Evolutionary conservation across 2,329 filamentous ascomycete genomes (phyloP).

Genomic region (Pseudopithomyces chartarum): DNA sequence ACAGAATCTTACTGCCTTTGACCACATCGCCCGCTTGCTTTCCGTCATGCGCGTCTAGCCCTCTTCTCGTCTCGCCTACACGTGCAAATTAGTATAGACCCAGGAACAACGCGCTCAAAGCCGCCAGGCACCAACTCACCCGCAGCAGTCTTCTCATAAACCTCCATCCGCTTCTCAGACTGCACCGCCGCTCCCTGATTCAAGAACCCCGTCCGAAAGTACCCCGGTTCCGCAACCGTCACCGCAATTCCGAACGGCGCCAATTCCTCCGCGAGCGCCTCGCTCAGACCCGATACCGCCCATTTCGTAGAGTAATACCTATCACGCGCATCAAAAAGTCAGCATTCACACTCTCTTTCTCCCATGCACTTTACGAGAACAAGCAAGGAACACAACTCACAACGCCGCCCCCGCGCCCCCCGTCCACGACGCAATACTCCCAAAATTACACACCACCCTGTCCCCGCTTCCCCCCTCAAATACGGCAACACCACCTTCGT

Average conservation of each 20-base stretch:
- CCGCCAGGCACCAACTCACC: slow-evolving; percentile 16
- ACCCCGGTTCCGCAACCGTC: slow-evolving; percentile 56
- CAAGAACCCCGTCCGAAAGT: slow-evolving; percentile 57
- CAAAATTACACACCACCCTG: slow-evolving; percentile 54
- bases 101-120: background rate
- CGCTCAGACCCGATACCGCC: slow-evolving; percentile 49
- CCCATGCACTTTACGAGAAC: too few relatives aligned
- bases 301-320: slow-evolving; percentile 55
- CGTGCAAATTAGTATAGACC: background rate
- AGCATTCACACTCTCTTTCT: too few relatives aligned
- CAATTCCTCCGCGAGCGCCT: slow-evolving; percentile 51
- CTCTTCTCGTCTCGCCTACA: slow-evolving; percentile 31
- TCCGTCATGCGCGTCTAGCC: slow-evolving; percentile 47
- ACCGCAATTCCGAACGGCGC: slow-evolving; percentile 52
- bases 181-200: slow-evolving; percentile 25
- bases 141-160: slow-evolving; percentile 43
- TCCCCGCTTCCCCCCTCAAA: slow-evolving; percentile 49
- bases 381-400: too few relatives aligned
- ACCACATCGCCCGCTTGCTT: slow-evolving; percentile 61
- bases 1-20: slow-evolving; percentile 58
- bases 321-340: too few relatives aligned
- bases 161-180: slow-evolving; percentile 24
- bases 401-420: slow-evolving; percentile 48
- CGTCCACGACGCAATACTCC: slow-evolving; percentile 51
- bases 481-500: slow-evolving; percentile 55